Evolutionary conservation across 352 stramenopile genomes (phyloP), one percentile per base, ranked within the genome.

Genomic region (Globisporangium spiculum): DNA sequence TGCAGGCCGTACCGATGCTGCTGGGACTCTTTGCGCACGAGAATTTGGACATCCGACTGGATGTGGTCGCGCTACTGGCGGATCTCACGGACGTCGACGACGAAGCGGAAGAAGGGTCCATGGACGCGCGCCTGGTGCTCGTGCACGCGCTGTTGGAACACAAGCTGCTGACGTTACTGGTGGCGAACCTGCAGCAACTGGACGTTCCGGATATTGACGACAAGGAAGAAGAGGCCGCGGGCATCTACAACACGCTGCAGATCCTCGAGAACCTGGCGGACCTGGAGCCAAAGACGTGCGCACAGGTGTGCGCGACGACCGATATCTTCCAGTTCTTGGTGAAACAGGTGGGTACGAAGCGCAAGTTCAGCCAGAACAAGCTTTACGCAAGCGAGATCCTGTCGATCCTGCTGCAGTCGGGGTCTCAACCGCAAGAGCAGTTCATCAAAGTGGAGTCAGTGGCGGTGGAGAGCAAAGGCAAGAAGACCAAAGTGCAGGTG

Each of bases 361-460:
- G 68, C 32, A 50, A 22, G 20, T 88, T 90, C 60, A 81, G 72
- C 60, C 69, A 86, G 57, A 97, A 94, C 70, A 95, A 96, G 72
- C 75, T 97, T 16, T 96, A 95, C 58, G 76, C 79, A 27, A 89
- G 82, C 24, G 91, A 97, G 66, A 81, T 97, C 34, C 65, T 97
- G 59, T 92, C 84, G 24, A 97, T 97, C 50, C 58, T 97, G 34
- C 64, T 93, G 30, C 88, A 97, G 66, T 84, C 83, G 2, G 81
- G 88, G 2, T 18, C 71, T 3, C n/a, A 53, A 2, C 65, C 80
- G 24, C 78, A 76, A 6, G 76, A 88, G 50, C 75, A 74, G 41
- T 81, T 84, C 22, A 63, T 62, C 9, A 48, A 50, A n/a, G 32
- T 96, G 16, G 62, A n/a, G 16, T 12, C 16, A 1, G 57, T 18